Conservation (phyloP, 2,329 filamentous ascomycete species). For the Alternaria brassicicola region DNA sequence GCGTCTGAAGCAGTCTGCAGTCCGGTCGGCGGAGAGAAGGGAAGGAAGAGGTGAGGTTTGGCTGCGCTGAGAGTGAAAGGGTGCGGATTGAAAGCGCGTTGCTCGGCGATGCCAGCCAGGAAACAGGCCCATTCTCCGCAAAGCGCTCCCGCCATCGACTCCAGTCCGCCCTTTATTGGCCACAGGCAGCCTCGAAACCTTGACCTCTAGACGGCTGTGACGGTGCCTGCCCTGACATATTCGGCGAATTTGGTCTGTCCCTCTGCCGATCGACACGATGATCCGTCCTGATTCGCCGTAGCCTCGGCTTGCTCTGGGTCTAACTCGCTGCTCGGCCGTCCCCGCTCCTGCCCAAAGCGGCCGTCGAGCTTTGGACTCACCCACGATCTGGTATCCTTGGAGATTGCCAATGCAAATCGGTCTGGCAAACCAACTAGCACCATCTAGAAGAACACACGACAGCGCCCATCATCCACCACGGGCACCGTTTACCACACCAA, state of each 20-base stretch:
- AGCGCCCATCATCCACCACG: neutral
- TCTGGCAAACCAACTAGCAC: neutral
- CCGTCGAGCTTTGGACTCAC: neutral
- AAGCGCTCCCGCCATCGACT: slow-evolving; percentile 2
- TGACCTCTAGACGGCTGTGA: slow-evolving; percentile 16
- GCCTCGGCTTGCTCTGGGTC: neutral
- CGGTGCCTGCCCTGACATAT: slow-evolving; percentile 22
- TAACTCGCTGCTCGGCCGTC: slow-evolving; percentile 14
- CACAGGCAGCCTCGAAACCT: slow-evolving; percentile 6
- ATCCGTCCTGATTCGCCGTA: slow-evolving; percentile 14
- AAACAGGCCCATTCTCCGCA: slow-evolving; percentile 14
- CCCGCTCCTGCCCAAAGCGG: slow-evolving; percentile 28
- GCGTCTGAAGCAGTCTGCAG: neutral
- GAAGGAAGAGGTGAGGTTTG: slow-evolving; percentile 1
- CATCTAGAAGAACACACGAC: neutral
- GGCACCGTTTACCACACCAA: neutral
- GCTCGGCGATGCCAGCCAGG: slow-evolving; percentile 16
- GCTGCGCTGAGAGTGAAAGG: slow-evolving; percentile 9
- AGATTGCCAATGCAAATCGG: slow-evolving; percentile 7
- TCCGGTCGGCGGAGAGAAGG: neutral
- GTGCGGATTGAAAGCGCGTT: slow-evolving; percentile 9
- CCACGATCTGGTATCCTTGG: slow-evolving; percentile 3
- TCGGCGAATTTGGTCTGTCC: slow-evolving; percentile 17
- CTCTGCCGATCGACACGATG: slow-evolving; percentile 12
- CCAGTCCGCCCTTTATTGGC: slow-evolving; percentile 16